Evolutionary conservation across 2,329 filamentous ascomycete species (phyloP).

Genomic region (Aspergillus sp.): DNA sequence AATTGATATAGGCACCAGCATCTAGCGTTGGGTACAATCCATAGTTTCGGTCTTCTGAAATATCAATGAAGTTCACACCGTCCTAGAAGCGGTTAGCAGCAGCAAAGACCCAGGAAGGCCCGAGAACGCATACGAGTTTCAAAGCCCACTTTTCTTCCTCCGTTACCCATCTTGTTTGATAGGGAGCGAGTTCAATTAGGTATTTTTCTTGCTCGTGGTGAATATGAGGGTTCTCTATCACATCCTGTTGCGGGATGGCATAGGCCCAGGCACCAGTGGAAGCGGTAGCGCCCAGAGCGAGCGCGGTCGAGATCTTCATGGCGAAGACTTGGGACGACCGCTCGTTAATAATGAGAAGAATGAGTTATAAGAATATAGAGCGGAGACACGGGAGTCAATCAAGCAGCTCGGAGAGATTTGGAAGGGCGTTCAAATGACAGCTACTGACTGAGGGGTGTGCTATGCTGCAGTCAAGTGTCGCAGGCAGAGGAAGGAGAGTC

Average conservation of each 20-base stretch:
- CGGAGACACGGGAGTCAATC: neutral
- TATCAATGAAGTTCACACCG: constrained; percentile 90
- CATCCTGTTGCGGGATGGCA: constrained; percentile 29
- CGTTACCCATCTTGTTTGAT: constrained; percentile 80
- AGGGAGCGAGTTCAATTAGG: constrained; percentile 81
- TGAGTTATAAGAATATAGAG: neutral
- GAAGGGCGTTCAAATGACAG: neutral
- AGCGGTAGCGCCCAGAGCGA: constrained; percentile 37
- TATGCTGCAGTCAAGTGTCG: neutral
- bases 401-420: neutral
- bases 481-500: neutral
- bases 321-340: constrained; percentile 4
- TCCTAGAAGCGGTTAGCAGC: constrained; percentile 54
- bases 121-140: constrained; percentile 62
- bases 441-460: neutral
- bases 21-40: constrained; percentile 57
- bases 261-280: constrained; percentile 30
- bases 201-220: constrained; percentile 55
- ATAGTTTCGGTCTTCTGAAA: constrained; percentile 66
- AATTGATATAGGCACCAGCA: constrained; percentile 52
- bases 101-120: neutral
- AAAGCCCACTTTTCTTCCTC: constrained; percentile 95
- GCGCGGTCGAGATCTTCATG: constrained; percentile 38
- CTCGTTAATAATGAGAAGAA: neutral
- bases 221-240: constrained; percentile 22